A percentile compares a stretch with the other conserved stretches of the same genome.
These are phyloP conservation scores for Entrophospora sp. DNA, from an alignment of 192 early-diverging fungal species.

Conservation along the genomic window DNA sequence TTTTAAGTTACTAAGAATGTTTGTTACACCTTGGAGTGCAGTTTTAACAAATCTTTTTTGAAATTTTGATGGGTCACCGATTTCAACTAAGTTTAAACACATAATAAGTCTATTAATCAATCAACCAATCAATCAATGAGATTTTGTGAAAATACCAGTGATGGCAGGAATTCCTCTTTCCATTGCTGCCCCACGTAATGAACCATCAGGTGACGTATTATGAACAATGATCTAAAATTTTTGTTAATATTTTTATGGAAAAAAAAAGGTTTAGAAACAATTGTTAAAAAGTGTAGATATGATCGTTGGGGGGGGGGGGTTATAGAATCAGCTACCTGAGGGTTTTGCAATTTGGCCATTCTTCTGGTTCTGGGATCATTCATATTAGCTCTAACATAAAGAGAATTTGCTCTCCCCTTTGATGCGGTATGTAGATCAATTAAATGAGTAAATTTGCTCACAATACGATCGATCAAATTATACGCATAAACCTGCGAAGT, in stretches of 20 bases:
- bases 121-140: no score
- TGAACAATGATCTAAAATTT: slow-evolving; percentile 53
- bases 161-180: slow-evolving; percentile 72
- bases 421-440: slow-evolving; percentile 86
- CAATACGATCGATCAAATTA: slow-evolving; percentile 71
- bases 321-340: no score
- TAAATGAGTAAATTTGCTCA: slow-evolving; percentile 72
- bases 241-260: not conserved
- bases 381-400: slow-evolving; percentile 84
- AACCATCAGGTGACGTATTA: slow-evolving; percentile 61
- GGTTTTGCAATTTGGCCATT: slow-evolving; percentile 82
- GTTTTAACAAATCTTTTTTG: slow-evolving; percentile 75
- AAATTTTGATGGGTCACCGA: slow-evolving; percentile 81
- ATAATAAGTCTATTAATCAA: no score
- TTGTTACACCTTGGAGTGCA: slow-evolving; percentile 51
- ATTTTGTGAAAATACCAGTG: slow-evolving; percentile 40
- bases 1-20: slow-evolving; percentile 50
- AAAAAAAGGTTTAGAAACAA: no score
- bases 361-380: slow-evolving; percentile 58
- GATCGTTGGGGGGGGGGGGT: no score
- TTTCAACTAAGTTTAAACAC: slow-evolving; percentile 50
- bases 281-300: no score
- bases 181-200: slow-evolving; percentile 71
- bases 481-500: slow-evolving; percentile 77
- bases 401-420: slow-evolving; percentile 75